phyloP scores from a whole-genome alignment of 1,284 basidiomycete genomes.

The Tilletia horrida region DNA sequence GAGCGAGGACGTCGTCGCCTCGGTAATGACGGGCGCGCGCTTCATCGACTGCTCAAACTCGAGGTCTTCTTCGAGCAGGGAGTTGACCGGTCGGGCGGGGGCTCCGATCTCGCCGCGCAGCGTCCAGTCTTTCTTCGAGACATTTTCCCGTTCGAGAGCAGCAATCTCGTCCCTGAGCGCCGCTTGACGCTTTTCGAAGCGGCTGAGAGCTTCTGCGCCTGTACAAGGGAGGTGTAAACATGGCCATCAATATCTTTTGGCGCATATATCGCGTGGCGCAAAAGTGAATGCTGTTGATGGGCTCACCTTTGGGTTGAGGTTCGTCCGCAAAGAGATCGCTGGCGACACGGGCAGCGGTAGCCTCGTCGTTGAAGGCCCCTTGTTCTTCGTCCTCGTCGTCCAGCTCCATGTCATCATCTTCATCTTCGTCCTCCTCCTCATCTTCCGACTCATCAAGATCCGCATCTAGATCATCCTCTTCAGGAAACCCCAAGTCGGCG shows the following conservation, averaged over 20 bases:
- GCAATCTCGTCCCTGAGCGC: slow-evolving; percentile 61
- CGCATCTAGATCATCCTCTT: slow-evolving; percentile 32
- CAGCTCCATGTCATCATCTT: slow-evolving; percentile 30
- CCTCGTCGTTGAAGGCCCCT: slow-evolving; percentile 35
- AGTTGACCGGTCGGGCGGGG: slow-evolving; percentile 80
- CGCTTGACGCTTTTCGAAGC: slow-evolving; percentile 58
- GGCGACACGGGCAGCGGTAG: slow-evolving; percentile 59
- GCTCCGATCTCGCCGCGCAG: slow-evolving; percentile 85
- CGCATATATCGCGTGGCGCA: not conserved
- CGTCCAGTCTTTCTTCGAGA: slow-evolving; percentile 75
- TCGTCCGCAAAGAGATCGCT: slow-evolving; percentile 61
- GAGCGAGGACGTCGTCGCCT: slow-evolving; percentile 75
- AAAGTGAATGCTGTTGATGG: not conserved
- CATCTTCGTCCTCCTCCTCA: slow-evolving; percentile 51
- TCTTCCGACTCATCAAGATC: slow-evolving; percentile 55
- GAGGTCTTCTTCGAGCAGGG: slow-evolving; percentile 85
- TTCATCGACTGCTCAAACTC: slow-evolving; percentile 89
- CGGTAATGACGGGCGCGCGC: slow-evolving; percentile 81
- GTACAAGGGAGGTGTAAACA: slow-evolving; percentile 45
- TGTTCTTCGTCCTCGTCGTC: slow-evolving; percentile 46
- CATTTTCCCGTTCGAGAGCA: slow-evolving; percentile 61
- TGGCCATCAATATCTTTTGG: not conserved
- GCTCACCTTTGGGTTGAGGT: slow-evolving; percentile 47
- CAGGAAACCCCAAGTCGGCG: not conserved
- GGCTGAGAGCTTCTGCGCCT: slow-evolving; percentile 47